These are phyloP conservation scores for Zymoseptoria pseudotritici DNA, from an alignment of 2,329 filamentous ascomycete species.

Conservation along the genomic window DNA sequence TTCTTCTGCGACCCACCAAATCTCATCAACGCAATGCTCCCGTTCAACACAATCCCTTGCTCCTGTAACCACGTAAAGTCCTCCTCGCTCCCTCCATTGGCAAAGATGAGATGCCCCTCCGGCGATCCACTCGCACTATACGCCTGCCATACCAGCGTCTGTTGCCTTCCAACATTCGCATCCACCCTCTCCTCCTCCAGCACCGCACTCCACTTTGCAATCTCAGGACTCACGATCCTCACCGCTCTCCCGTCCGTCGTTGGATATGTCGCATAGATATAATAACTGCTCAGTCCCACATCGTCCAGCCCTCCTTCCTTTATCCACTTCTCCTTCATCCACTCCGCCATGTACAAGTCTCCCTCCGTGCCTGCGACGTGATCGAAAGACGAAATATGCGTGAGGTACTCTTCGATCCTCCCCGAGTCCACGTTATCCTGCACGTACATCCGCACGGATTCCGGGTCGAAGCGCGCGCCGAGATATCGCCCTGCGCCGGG, in stretches of 20 bases:
- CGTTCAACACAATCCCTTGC: conserved; percentile 64
- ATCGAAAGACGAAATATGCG: conserved; percentile 73
- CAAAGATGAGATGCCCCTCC: conserved; percentile 79
- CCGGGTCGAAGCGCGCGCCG: conserved; percentile 71
- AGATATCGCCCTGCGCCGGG: conserved; percentile 57
- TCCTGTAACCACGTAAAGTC: conserved; percentile 72
- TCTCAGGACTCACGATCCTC: conserved; percentile 66
- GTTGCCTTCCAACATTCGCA: conserved; percentile 45
- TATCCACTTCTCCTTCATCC: conserved; percentile 71
- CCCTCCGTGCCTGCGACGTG: conserved; percentile 94
- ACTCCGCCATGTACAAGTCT: conserved; percentile 77
- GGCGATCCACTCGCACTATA: conserved; percentile 82
- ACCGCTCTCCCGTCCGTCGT: conserved; percentile 68
- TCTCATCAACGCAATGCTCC: conserved; percentile 75
- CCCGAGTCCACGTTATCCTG: conserved; percentile 64
- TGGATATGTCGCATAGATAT: conserved; percentile 88
- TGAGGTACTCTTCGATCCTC: conserved; percentile 57
- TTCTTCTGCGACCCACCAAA: conserved; percentile 70
- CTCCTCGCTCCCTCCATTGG: conserved; percentile 78
- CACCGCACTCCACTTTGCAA: conserved; percentile 63
- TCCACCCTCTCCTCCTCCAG: conserved; percentile 75
- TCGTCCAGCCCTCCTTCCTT: conserved; percentile 60
- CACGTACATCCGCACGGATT: conserved; percentile 69
- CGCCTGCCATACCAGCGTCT: conserved; percentile 78
- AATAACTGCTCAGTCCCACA: conserved; percentile 61